Evolutionary conservation across 1,139 yeast species (phyloP).

Genomic region (Yamadazyma conglobata): DNA sequence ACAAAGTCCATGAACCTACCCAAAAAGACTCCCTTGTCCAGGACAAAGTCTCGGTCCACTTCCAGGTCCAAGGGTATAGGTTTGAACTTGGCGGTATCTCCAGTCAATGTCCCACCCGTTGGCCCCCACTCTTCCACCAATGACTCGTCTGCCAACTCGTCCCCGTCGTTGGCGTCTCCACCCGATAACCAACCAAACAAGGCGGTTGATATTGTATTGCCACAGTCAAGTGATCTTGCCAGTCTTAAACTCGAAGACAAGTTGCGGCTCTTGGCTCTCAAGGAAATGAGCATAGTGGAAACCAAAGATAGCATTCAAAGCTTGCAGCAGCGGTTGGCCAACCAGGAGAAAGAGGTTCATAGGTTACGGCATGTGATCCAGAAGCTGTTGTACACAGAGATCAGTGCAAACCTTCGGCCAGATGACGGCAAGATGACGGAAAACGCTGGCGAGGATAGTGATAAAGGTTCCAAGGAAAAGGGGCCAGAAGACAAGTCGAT

Average conservation of each 20-base stretch:
- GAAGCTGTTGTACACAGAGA: constrained; percentile 35
- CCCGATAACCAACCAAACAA: neutral
- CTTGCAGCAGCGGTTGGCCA: constrained; percentile 27
- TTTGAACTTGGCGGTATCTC: constrained; percentile 32
- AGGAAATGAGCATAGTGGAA: constrained; percentile 61
- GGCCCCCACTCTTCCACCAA: constrained; percentile 9
- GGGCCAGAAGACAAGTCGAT: constrained; percentile 16
- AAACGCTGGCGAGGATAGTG: constrained; percentile 33
- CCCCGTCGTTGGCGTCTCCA: neutral
- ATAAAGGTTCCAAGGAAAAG: constrained; percentile 13
- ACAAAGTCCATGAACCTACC: constrained; percentile 9
- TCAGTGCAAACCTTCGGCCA: constrained; percentile 26
- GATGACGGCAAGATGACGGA: too few relatives aligned
- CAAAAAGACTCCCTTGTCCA: constrained; percentile 7
- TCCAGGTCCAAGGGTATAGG: constrained; percentile 26
- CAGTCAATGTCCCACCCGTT: constrained; percentile 14
- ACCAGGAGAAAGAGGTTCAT: constrained; percentile 48
- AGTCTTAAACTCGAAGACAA: constrained; percentile 50
- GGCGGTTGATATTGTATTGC: constrained; percentile 26
- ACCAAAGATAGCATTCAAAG: constrained; percentile 46
- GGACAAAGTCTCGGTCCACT: constrained; percentile 15
- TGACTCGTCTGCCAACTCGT: neutral
- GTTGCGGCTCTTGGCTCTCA: constrained; percentile 53
- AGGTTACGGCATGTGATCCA: constrained; percentile 41
- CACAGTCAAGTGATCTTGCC: constrained; percentile 28